These are phyloP conservation scores for Clavispora vitiphila DNA, from an alignment of 805 yeast genomes.

Conservation along the genomic window DNA sequence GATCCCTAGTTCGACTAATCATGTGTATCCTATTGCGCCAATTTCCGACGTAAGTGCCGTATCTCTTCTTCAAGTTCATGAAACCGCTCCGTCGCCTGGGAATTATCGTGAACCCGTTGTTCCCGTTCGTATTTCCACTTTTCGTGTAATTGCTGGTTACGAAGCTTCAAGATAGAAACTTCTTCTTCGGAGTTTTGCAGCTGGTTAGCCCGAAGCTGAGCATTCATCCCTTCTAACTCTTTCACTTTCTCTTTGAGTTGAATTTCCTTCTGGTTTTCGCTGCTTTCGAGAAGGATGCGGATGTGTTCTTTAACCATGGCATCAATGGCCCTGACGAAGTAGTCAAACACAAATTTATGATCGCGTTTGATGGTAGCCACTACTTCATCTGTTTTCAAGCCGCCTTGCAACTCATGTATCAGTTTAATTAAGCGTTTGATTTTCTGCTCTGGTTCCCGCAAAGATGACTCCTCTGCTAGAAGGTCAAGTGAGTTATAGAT, in stretches of 20 bases:
- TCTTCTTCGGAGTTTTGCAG: conserved; percentile 15
- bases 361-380: conserved; percentile 16
- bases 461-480: conserved; percentile 54
- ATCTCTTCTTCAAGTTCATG: conserved; percentile 55
- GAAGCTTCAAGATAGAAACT: conserved; percentile 20
- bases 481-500: conserved; percentile 47
- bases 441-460: conserved; percentile 53
- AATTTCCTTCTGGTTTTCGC: conserved; percentile 15
- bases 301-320: conserved; percentile 56
- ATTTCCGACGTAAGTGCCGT: conserved; percentile 25
- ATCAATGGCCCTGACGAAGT: conserved; percentile 56
- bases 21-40: background rate
- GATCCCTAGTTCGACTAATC: too few species aligned
- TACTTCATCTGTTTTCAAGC: background rate
- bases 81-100: conserved; percentile 49
- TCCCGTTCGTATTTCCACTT: conserved; percentile 72
- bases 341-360: conserved; percentile 46
- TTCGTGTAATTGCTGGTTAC: conserved; percentile 58
- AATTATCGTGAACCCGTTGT: conserved; percentile 56
- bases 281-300: conserved; percentile 32
- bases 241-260: conserved; percentile 18
- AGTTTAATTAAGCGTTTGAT: conserved; percentile 36
- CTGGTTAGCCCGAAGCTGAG: conserved; percentile 3
- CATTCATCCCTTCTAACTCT: conserved; percentile 8
- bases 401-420: conserved; percentile 3